Base-by-base conservation (phyloP, 2,329 filamentous ascomycete genomes). In the Monosporascus cannonballus region DNA sequence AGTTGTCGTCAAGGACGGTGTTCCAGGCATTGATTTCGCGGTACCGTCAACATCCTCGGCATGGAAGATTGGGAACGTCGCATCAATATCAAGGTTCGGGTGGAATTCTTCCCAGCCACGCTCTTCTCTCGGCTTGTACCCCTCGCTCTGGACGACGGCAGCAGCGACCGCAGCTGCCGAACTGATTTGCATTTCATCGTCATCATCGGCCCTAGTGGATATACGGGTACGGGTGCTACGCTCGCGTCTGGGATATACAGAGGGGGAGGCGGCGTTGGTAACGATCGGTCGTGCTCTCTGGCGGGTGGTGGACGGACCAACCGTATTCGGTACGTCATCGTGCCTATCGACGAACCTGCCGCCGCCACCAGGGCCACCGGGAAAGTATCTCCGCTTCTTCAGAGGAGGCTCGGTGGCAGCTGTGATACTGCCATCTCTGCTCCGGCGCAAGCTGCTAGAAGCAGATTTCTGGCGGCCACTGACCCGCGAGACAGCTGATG, bases 101-200 rank as follows among this genome's bases (percentile, higher is more conserved):
- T 99, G 94, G 59, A 97, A 97, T 68, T 99, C 94, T 65, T 96
- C 92, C 91, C 93, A 99, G 50, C 90, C 90, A 57, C 93, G 85
- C 74, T 99, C 94, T 72, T 99, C 94, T 65, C 94, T 82, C 34
- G 94, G 94, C 69, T 99, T 99, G 73, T 97, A 97, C 49, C 93
- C 92, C 74, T 97, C 94, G 63, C 85, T 92, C 67, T 96, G 91
- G 61, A 90, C 89, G 54, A 94, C 87, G 4, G 89, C 87, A 6
- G 90, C 91, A 49, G 92, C 90, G 24, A 92, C 89, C 27, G 91
- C 91, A 14, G 93, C 90, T n/a, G 87, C 90, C 46, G 89, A 93
- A 62, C 87, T 90, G 71, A 89, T 95, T 59, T 89, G 82, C 68
- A 89, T 88, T 60, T 76, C 79, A 58, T 81, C 80, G 55, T 75